phyloP scores from a whole-genome alignment of 176 grass and related monocot genomes.

The Paspalum notatum region DNA sequence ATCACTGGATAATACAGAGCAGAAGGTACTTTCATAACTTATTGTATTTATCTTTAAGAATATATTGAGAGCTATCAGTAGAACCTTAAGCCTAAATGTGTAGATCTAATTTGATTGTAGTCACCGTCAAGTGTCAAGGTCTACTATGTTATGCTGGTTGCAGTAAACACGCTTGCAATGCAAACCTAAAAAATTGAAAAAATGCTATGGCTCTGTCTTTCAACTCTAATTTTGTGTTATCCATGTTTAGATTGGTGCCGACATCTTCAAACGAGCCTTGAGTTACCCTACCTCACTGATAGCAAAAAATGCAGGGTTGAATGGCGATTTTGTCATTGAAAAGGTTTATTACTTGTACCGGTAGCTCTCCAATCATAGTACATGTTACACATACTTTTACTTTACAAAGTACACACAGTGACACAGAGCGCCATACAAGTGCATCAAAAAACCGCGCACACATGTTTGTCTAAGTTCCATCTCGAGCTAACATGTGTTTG shows the following conservation, averaged over 20 bases:
- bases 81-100: not conserved
- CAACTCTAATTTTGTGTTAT: conserved; percentile 19
- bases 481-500: conserved; percentile 1
- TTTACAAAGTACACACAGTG: not conserved
- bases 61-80: not conserved
- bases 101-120: not conserved
- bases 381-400: not conserved
- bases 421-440: not conserved
- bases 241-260: conserved; percentile 85
- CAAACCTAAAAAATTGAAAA: conserved; percentile 9
- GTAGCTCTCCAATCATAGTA: conserved; percentile 3
- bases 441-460: not conserved
- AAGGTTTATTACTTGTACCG: conserved; percentile 44
- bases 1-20: conserved; percentile 79
- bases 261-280: conserved; percentile 88
- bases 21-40: conserved; percentile 55
- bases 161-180: not conserved
- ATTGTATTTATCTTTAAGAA: conserved; percentile 11
- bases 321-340: conserved; percentile 70
- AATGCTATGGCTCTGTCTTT: conserved; percentile 8
- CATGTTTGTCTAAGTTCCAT: conserved; percentile 7
- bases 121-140: not conserved
- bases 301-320: conserved; percentile 79
- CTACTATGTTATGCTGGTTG: not conserved
- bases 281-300: conserved; percentile 85